Percentiles rank a stretch among this genome's conserved stretches.
Evolutionary conservation across 495 filamentous ascomycete genomes (phyloP).

Genomic region (Aspergillus kassunensis): DNA sequence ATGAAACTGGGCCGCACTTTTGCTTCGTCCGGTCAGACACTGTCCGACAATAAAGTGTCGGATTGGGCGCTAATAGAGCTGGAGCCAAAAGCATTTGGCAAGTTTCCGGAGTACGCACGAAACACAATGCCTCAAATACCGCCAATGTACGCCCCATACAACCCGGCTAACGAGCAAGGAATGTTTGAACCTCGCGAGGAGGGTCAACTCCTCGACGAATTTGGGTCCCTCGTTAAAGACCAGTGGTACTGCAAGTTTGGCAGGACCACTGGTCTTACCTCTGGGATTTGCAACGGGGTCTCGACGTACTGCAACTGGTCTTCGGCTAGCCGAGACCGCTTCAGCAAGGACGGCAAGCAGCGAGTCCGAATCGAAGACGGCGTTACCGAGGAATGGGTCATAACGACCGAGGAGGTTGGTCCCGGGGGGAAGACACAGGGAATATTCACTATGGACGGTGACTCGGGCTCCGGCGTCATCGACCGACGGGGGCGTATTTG

Average conservation of each 20-base stretch:
- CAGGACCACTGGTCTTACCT: background rate
- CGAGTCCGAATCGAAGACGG: background rate
- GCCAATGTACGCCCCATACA: background rate
- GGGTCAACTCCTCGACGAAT: background rate
- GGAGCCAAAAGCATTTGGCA: background rate
- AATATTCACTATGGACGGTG: background rate
- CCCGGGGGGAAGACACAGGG: background rate
- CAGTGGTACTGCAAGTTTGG: slow-evolving; percentile 2
- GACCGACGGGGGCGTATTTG: background rate
- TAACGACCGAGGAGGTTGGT: background rate
- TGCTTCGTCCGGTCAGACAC: background rate
- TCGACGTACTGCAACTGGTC: slow-evolving; percentile 1
- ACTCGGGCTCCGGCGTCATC: slow-evolving; percentile 5
- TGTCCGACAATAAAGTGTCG: background rate
- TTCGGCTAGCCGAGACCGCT: background rate
- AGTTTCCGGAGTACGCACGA: background rate
- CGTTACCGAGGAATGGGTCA: background rate
- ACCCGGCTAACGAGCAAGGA: background rate
- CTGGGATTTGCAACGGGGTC: background rate
- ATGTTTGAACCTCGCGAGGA: background rate
- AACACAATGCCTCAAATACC: background rate
- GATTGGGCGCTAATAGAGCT: slow-evolving; percentile 2
- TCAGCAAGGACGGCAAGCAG: background rate
- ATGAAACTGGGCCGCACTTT: background rate
- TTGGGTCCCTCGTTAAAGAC: background rate